phyloP scores from a whole-genome alignment of 2,329 filamentous ascomycete genomes.

The Ascocoryne sarcoides region DNA sequence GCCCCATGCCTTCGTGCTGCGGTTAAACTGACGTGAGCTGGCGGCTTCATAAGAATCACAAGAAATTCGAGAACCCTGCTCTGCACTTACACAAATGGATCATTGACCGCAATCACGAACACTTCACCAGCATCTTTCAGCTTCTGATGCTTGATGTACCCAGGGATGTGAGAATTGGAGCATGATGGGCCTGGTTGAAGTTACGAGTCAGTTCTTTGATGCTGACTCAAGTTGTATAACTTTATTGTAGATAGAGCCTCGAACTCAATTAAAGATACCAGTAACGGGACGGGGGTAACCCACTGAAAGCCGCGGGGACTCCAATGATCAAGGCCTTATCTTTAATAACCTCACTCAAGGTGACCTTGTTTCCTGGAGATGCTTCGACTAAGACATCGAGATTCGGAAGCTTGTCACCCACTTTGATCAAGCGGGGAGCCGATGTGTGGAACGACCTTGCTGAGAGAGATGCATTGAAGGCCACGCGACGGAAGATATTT shows the following conservation, averaged over 20 bases:
- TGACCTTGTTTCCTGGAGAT: constrained; percentile 88
- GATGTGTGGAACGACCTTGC: constrained; percentile 52
- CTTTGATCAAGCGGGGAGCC: constrained; percentile 55
- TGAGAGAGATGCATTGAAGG: constrained; percentile 9
- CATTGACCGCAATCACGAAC: constrained; percentile 88
- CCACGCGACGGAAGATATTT: constrained; percentile 15
- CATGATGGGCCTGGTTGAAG: constrained; percentile 44
- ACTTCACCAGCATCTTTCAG: constrained; percentile 74
- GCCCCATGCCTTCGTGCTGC: constrained; percentile 83
- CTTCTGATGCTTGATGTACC: constrained; percentile 72
- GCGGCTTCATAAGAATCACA: too few relatives aligned
- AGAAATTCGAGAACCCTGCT: too few relatives aligned
- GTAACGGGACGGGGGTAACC: too few relatives aligned
- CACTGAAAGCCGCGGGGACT: constrained; percentile 70
- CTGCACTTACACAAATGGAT: constrained; percentile 77
- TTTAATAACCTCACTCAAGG: constrained; percentile 64
- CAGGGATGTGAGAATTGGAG: constrained; percentile 68
- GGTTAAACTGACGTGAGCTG: too few relatives aligned
- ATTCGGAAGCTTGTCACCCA: constrained; percentile 71
- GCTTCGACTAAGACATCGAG: constrained; percentile 71
- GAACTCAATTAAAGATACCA: too few relatives aligned
- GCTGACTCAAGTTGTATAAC: neutral
- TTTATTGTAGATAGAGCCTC: too few relatives aligned
- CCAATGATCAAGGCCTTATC: constrained; percentile 80
- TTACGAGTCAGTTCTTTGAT: constrained; percentile 1